Conservation (phyloP, 2,329 filamentous ascomycete genomes). For the Samsoniella hepiali region DNA sequence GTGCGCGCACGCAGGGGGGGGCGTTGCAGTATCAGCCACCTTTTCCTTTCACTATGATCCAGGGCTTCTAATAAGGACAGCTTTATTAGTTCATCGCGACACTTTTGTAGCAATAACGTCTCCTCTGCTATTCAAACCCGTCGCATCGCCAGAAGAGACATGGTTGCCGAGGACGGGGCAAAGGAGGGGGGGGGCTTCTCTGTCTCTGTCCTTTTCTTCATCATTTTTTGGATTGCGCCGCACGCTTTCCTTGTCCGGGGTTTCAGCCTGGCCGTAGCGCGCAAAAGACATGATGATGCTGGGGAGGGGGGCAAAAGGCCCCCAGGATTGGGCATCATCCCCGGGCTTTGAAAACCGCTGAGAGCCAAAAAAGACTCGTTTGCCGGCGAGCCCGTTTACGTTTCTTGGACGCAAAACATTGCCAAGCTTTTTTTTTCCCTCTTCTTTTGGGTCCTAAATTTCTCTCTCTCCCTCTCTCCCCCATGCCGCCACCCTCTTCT, state of each 20-base stretch:
- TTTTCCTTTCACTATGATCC: neutral
- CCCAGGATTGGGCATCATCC: neutral
- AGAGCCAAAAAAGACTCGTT: neutral
- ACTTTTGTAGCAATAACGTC: neutral
- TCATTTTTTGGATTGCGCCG: too few species aligned
- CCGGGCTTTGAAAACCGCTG: neutral
- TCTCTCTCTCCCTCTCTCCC: too few species aligned
- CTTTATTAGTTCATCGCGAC: neutral
- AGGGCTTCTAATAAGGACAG: neutral
- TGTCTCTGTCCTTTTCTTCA: too few species aligned
- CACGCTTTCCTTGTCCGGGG: too few species aligned
- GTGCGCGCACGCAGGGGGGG: neutral
- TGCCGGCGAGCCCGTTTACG: too few species aligned
- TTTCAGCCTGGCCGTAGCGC: too few species aligned
- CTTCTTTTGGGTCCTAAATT: neutral
- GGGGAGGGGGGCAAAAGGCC: neutral
- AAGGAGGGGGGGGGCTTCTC: too few species aligned
- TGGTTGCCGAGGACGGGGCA: too few species aligned
- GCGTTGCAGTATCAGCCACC: neutral
- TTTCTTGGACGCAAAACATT: too few species aligned
- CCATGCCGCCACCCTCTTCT: neutral
- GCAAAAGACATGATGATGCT: too few species aligned
- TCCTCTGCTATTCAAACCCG: slow-evolving; percentile 2
- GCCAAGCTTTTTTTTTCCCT: neutral
- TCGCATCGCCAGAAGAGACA: neutral